A percentile compares a stretch with the other conserved stretches of the same genome.
Conservation (phyloP, 1,139 yeast species). For the Barnettozyma hawaiiensis region DNA sequence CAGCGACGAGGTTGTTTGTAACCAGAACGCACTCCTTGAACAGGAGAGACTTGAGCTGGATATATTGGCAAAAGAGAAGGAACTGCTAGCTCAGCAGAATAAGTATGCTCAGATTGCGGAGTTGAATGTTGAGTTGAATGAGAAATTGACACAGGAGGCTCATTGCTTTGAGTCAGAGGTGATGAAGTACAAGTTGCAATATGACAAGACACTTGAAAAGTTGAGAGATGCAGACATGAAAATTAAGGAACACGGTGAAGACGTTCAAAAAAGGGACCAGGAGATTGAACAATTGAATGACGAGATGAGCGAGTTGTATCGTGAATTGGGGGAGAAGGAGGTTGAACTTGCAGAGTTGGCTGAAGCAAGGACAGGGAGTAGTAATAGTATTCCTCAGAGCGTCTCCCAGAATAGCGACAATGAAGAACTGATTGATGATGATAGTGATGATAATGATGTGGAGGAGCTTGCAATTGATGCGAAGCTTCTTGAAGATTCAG, state of each 20-base stretch:
- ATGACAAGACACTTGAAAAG: slow-evolving; percentile 10
- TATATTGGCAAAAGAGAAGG: slow-evolving; percentile 25
- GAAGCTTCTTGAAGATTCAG: slow-evolving; percentile 1
- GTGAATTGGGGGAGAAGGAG: slow-evolving; percentile 16
- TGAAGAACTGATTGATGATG: slow-evolving; percentile 1
- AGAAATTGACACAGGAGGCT: slow-evolving; percentile 15
- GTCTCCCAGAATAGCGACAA: slow-evolving; percentile 2
- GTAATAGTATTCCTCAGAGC: not conserved
- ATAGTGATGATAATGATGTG: slow-evolving; percentile 8
- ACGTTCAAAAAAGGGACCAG: slow-evolving; percentile 27
- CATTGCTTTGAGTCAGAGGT: slow-evolving; percentile 20
- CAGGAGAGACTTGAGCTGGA: slow-evolving; percentile 31
- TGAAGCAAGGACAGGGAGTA: not conserved
- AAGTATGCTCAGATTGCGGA: slow-evolving; percentile 11
- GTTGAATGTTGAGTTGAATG: slow-evolving; percentile 12
- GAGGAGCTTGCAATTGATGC: slow-evolving; percentile 1
- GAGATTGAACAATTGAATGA: slow-evolving; percentile 23
- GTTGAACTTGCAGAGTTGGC: slow-evolving; percentile 11
- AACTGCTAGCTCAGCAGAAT: slow-evolving; percentile 11
- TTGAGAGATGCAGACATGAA: slow-evolving; percentile 21
- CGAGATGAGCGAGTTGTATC: slow-evolving; percentile 24
- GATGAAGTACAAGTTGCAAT: slow-evolving; percentile 19
- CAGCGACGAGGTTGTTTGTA: slow-evolving; percentile 27
- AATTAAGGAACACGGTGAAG: not conserved
- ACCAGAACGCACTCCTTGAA: slow-evolving; percentile 28